Conservation (phyloP, 2,329 filamentous ascomycete genomes). For the Claviceps quebecensis region DNA sequence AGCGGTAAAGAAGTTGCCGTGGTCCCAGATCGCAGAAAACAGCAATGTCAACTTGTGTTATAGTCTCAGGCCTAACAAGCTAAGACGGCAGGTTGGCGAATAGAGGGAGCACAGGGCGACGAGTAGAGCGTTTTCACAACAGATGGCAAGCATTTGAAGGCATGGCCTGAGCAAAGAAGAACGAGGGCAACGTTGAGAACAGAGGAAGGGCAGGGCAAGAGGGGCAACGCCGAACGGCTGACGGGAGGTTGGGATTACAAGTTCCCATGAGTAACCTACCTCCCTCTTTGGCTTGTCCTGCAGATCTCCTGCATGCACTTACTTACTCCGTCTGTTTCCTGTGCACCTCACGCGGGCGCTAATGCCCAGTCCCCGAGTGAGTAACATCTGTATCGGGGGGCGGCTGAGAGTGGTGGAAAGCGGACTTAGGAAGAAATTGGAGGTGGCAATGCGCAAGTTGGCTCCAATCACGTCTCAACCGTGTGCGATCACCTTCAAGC, state of each 20-base stretch:
- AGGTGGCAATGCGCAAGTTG: neutral
- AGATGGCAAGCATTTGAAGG: neutral
- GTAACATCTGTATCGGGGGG: neutral
- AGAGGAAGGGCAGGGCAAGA: neutral
- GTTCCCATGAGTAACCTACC: neutral
- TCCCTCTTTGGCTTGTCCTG: neutral
- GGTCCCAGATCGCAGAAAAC: too few relatives aligned
- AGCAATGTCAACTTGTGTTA: neutral
- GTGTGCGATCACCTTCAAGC: neutral
- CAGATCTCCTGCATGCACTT: neutral
- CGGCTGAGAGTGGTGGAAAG: neutral
- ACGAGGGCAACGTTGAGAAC: too few relatives aligned
- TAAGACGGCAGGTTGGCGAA: neutral
- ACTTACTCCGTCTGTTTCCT: too few relatives aligned
- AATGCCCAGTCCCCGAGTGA: neutral
- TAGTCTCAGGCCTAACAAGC: slow-evolving; percentile 1
- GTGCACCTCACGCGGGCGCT: neutral
- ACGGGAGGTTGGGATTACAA: neutral
- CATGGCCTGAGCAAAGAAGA: neutral
- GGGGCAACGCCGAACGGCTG: neutral
- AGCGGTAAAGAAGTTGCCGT: too few relatives aligned
- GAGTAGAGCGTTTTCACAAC: neutral
- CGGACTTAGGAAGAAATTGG: neutral
- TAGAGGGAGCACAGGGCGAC: neutral
- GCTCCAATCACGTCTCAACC: neutral